Evolutionary conservation across 352 stramenopile species (phyloP).

Genomic region (Pythium guiyangense): DNA sequence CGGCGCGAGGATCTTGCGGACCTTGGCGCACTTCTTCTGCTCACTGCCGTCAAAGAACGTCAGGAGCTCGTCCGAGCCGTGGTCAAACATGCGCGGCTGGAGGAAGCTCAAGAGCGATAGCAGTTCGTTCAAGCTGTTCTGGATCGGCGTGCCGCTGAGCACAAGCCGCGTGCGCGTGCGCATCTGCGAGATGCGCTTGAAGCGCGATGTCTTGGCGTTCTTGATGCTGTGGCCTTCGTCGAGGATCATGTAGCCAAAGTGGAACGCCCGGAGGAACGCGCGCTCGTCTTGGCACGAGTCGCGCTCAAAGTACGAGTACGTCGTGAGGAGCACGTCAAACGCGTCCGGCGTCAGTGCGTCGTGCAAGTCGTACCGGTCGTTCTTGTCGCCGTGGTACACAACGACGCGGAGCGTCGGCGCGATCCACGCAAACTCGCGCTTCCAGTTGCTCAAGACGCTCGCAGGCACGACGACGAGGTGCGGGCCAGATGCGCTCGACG

Average conservation of each 20-base stretch:
- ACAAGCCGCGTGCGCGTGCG: constrained; percentile 69
- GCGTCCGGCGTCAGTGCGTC: constrained; percentile 37
- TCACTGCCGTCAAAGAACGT: constrained; percentile 81
- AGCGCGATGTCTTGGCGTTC: constrained; percentile 87
- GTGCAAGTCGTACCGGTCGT: constrained; percentile 53
- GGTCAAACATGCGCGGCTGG: constrained; percentile 89
- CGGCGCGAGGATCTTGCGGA: constrained; percentile 93
- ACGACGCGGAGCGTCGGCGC: constrained; percentile 86
- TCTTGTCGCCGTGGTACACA: constrained; percentile 77
- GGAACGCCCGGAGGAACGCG: constrained; percentile 68
- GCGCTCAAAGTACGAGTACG: constrained; percentile 90
- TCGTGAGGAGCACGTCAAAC: constrained; percentile 88
- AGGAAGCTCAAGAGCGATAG: constrained; percentile 90
- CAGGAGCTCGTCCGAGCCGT: constrained; percentile 74
- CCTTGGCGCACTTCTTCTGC: constrained; percentile 78
- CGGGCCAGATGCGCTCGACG: constrained; percentile 35
- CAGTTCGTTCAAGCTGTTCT: constrained; percentile 88
- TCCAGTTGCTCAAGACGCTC: constrained; percentile 92
- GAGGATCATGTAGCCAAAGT: constrained; percentile 92
- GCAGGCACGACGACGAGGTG: constrained; percentile 93
- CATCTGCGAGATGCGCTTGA: constrained; percentile 84
- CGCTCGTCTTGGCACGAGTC: constrained; percentile 82
- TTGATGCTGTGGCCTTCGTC: constrained; percentile 93
- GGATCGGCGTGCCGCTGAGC: constrained; percentile 86
- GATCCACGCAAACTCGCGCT: constrained; percentile 91